Conservation (phyloP, 345 rosid genomes). For the Salix udensis region DNA sequence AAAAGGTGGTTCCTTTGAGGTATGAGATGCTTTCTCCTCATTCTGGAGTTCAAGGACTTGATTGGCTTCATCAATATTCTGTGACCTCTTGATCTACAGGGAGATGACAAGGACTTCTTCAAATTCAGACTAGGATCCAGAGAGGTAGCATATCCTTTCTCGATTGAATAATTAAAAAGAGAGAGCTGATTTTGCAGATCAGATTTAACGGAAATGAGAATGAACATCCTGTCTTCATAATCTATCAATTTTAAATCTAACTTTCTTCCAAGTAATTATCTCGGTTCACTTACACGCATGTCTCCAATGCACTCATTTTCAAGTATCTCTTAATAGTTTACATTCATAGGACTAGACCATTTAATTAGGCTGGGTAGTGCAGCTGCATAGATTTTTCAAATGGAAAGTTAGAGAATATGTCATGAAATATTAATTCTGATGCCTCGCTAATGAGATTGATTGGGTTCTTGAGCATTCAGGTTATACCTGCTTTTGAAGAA, state of each 20-base stretch:
- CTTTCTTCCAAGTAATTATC: neutral
- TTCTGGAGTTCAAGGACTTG: neutral
- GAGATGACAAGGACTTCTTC: slow-evolving; percentile 80
- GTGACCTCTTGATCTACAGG: slow-evolving; percentile 43
- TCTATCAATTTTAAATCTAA: neutral
- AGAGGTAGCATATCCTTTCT: slow-evolving; percentile 43
- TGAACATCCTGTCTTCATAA: neutral
- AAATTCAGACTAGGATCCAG: slow-evolving; percentile 73
- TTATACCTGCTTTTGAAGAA: slow-evolving; percentile 93
- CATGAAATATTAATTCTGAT: slow-evolving; percentile 1
- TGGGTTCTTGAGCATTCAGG: slow-evolving; percentile 46
- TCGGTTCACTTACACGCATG: neutral
- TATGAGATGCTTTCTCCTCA: slow-evolving; percentile 18
- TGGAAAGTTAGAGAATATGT: neutral
- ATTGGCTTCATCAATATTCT: neutral
- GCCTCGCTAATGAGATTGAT: slow-evolving; percentile 1
- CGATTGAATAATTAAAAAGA: neutral
- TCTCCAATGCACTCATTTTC: neutral
- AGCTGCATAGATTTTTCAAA: neutral
- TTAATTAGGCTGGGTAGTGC: neutral
- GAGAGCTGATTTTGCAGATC: neutral
- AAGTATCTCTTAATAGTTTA: neutral
- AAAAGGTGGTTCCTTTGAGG: slow-evolving; percentile 96
- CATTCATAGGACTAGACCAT: neutral
- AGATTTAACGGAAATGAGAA: neutral